Evolutionary conservation across 352 stramenopile genomes (phyloP).

Genomic region (Phytopythium cucurbitacearum): DNA sequence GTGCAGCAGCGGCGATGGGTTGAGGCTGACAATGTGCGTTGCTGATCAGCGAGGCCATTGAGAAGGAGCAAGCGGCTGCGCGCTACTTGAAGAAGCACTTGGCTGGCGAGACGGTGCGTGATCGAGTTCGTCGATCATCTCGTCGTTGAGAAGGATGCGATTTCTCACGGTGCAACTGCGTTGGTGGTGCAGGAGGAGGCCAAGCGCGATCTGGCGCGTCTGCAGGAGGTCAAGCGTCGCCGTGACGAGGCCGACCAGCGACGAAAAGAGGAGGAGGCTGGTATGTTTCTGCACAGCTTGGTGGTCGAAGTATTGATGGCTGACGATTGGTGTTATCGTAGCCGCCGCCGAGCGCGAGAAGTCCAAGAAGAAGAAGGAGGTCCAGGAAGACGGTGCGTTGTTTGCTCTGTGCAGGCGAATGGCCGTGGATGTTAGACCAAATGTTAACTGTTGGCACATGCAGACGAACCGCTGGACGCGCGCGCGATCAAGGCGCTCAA

Average conservation of each 20-base stretch:
- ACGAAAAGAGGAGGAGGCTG: slow-evolving; percentile 78
- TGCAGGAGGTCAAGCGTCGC: slow-evolving; percentile 74
- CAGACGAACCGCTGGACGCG: slow-evolving; percentile 76
- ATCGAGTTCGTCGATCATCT: not conserved
- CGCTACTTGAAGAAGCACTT: slow-evolving; percentile 85
- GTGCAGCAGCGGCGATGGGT: not conserved
- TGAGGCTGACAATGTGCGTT: not conserved
- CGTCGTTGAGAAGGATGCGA: not conserved
- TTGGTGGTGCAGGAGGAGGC: slow-evolving; percentile 47
- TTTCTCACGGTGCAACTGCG: not conserved
- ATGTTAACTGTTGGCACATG: not conserved
- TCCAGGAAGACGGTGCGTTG: slow-evolving; percentile 59
- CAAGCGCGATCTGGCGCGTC: slow-evolving; percentile 80
- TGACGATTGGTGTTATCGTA: slow-evolving; percentile 9
- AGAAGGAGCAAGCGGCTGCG: slow-evolving; percentile 72
- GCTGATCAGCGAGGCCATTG: slow-evolving; percentile 57
- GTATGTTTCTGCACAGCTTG: slow-evolving; percentile 16
- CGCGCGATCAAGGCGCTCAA: slow-evolving; percentile 86
- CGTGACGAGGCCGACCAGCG: slow-evolving; percentile 77
- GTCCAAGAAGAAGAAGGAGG: slow-evolving; percentile 53
- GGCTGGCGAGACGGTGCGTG: slow-evolving; percentile 68
- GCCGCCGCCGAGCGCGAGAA: slow-evolving; percentile 60
- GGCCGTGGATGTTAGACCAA: not conserved
- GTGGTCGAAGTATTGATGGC: not conserved
- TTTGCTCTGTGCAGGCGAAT: not conserved